Percentiles rank a stretch among this genome's conserved stretches.
Evolutionary conservation across 495 filamentous ascomycete genomes (phyloP).

Genomic region (Aspergillus funiculosus): DNA sequence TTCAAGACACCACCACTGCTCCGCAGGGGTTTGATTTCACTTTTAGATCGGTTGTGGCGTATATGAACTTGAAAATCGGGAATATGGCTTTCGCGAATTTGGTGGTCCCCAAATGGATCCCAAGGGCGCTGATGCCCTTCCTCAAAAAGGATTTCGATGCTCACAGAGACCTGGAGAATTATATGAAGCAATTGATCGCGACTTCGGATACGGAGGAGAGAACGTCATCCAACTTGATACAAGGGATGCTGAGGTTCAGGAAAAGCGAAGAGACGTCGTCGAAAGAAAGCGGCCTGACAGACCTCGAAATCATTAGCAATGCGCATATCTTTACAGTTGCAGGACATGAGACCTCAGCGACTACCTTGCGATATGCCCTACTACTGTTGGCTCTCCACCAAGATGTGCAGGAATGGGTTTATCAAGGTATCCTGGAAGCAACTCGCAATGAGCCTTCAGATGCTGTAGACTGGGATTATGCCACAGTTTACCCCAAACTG

Average conservation of each 20-base stretch:
- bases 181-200: slow-evolving; percentile 13
- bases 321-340: slow-evolving; percentile 47
- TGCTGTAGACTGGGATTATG: slow-evolving; percentile 34
- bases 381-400: slow-evolving; percentile 36
- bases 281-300: slow-evolving; percentile 22
- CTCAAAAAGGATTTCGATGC: slow-evolving; percentile 16
- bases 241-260: slow-evolving; percentile 13
- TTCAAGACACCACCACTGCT: slow-evolving; percentile 16
- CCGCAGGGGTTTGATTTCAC: slow-evolving; percentile 19
- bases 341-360: slow-evolving; percentile 48
- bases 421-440: slow-evolving; percentile 29
- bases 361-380: slow-evolving; percentile 37
- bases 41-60: slow-evolving; percentile 16
- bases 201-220: not conserved
- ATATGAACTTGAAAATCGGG: slow-evolving; percentile 13
- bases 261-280: not conserved
- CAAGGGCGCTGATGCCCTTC: slow-evolving; percentile 15
- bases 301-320: slow-evolving; percentile 44
- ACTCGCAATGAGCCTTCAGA: slow-evolving; percentile 23
- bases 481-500: slow-evolving; percentile 30
- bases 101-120: slow-evolving; percentile 18
- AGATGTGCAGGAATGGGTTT: slow-evolving; percentile 38
- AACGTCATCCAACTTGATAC: slow-evolving; percentile 23
- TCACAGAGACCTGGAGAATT: slow-evolving; percentile 15
- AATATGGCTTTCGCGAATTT: slow-evolving; percentile 12